Evolutionary conservation across 495 filamentous ascomycete genomes (phyloP).

Genomic region (Aspergillus sparsus): DNA sequence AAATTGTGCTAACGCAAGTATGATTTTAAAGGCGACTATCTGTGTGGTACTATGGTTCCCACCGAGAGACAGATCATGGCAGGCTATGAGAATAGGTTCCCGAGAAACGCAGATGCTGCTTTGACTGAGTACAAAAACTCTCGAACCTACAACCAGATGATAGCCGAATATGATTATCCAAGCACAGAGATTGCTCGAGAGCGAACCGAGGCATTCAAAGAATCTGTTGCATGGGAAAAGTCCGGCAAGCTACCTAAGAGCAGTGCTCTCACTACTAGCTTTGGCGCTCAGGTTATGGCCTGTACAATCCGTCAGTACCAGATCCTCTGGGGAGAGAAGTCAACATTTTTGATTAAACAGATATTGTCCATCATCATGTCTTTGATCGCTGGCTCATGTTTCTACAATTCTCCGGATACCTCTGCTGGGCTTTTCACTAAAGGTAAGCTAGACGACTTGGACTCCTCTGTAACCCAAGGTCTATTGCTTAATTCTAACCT

Average conservation of each 20-base stretch:
- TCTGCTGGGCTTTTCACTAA: slow-evolving; percentile 53
- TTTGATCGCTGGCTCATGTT: slow-evolving; percentile 44
- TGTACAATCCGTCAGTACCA: slow-evolving; percentile 57
- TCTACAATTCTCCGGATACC: slow-evolving; percentile 41
- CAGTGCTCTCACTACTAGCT: slow-evolving; percentile 59
- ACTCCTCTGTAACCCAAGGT: too few relatives aligned
- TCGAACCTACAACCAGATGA: slow-evolving; percentile 34
- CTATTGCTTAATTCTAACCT: too few relatives aligned
- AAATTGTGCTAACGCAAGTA: neutral
- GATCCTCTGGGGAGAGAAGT: slow-evolving; percentile 61
- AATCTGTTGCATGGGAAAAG: slow-evolving; percentile 47
- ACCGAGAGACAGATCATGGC: slow-evolving; percentile 60
- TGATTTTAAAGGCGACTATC: slow-evolving; percentile 52
- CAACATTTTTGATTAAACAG: slow-evolving; percentile 62
- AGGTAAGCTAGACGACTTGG: slow-evolving; percentile 10
- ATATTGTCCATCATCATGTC: slow-evolving; percentile 43
- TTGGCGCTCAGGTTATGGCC: slow-evolving; percentile 58
- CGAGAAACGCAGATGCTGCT: slow-evolving; percentile 47
- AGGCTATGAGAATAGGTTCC: slow-evolving; percentile 52
- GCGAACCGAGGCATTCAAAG: slow-evolving; percentile 51
- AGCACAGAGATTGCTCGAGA: slow-evolving; percentile 42
- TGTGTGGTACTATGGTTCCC: slow-evolving; percentile 72
- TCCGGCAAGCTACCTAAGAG: slow-evolving; percentile 40
- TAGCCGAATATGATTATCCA: slow-evolving; percentile 53
- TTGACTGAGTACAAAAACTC: slow-evolving; percentile 45